Base-by-base conservation (phyloP, 129 eudicot species). In the Rutidosis leptorrhynchoides region DNA sequence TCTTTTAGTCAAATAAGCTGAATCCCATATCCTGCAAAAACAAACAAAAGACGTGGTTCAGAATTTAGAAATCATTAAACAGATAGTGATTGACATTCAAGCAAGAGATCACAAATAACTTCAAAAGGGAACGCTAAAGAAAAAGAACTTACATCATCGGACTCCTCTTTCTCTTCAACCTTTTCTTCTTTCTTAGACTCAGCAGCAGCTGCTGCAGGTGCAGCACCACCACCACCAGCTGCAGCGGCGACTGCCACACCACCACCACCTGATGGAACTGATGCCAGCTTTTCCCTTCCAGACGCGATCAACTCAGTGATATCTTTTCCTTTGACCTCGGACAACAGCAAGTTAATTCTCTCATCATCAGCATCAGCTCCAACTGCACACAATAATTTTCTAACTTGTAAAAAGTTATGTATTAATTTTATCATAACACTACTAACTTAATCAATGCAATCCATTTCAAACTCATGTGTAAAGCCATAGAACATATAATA, bases 341-440 rank as follows among this genome's bases (percentile, higher is more conserved):
- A 40, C 75, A 87, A 73, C 42, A 87, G 80, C 54, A 84, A 62
- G 56, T 87, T 80, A 54, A 87, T 70, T 64, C 22, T 84, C 30
- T 65, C 84, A 2, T 87, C 95, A 71, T 84, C 95, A 42, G 83
- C 86, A 57, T 84, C 95, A 22, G 84, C 87, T 76, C 95, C 90
- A 77, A 87, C 95, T 87, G 81, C 71, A 80, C 51, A 61, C 16
- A 26, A 65, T 32, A 62, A 66, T 7, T 45, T 40, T 58, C 9
- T 17, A 57, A 0, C 16, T 29, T 6, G n/a, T 30, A 21, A 45
- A 27, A 5, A 28, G n/a, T 26, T 1, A 46, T 33, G 28, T 23
- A 26, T 2, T 53, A n/a, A 52, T 21, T 52, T 68, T 4, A 8
- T 26, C 65, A 27, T n/a, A 35, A 40, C 4, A 25, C 8, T 11